phyloP scores from a whole-genome alignment of 192 early-diverging fungal genomes.

The Backusella luteola region DNA sequence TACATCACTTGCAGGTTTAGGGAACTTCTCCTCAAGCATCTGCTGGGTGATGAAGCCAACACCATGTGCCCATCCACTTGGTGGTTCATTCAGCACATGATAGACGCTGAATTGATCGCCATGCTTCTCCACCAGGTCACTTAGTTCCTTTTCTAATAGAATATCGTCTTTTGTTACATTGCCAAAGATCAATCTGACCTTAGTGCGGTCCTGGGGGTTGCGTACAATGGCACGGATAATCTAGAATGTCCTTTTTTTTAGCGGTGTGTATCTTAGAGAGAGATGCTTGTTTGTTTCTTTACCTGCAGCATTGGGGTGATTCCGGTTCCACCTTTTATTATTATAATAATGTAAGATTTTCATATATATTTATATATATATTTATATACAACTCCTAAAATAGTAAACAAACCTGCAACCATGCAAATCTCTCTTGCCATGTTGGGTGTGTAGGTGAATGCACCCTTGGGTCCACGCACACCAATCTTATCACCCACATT shows the following conservation, averaged over 20 bases:
- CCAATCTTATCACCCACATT: slow-evolving; percentile 66
- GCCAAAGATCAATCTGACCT: slow-evolving; percentile 69
- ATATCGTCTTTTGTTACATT: slow-evolving; percentile 69
- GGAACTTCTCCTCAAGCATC: slow-evolving; percentile 67
- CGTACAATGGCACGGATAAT: slow-evolving; percentile 59
- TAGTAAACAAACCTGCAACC: slow-evolving; percentile 50
- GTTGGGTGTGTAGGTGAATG: slow-evolving; percentile 62
- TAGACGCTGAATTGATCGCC: slow-evolving; percentile 65
- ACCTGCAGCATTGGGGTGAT: slow-evolving; percentile 66
- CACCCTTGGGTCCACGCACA: slow-evolving; percentile 70
- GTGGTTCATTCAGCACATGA: slow-evolving; percentile 62
- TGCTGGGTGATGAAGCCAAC: slow-evolving; percentile 74
- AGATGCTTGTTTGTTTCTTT: neutral
- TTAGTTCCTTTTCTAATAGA: slow-evolving; percentile 60
- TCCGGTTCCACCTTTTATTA: slow-evolving; percentile 60
- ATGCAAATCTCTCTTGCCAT: slow-evolving; percentile 60
- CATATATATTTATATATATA: neutral
- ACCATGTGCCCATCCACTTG: slow-evolving; percentile 66
- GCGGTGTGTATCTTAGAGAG: neutral
- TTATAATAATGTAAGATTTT: neutral
- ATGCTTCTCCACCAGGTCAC: slow-evolving; percentile 49
- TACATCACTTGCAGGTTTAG: slow-evolving; percentile 52
- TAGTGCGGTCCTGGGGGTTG: slow-evolving; percentile 62
- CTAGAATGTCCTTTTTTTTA: slow-evolving; percentile 11
- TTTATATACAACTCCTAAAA: neutral